phyloP scores from a whole-genome alignment of 768 basidiomycete genomes.

The Leccinum uliginosum region DNA sequence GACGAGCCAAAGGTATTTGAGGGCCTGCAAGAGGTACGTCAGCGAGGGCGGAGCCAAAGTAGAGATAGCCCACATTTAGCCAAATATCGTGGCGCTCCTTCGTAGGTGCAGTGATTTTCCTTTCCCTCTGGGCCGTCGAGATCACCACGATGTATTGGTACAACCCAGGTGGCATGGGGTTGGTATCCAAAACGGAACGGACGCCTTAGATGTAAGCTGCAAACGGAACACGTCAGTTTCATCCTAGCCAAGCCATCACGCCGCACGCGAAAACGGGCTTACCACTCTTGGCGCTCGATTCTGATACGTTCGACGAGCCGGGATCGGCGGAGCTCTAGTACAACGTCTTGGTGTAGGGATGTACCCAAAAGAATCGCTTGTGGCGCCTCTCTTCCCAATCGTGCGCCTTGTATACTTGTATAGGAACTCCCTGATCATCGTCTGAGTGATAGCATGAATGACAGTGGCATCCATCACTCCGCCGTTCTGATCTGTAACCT shows the following conservation, averaged over 20 bases:
- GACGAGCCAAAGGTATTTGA: conserved; percentile 88
- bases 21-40: conserved; percentile 52
- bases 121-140: conserved; percentile 90
- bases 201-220: conserved; percentile 92
- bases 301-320: conserved; percentile 79
- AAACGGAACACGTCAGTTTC: conserved; percentile 3
- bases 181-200: conserved; percentile 87
- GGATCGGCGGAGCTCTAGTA: conserved; percentile 98
- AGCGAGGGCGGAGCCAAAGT: conserved; percentile 9
- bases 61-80: conserved; percentile 63
- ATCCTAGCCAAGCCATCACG: conserved; percentile 3
- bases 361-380: conserved; percentile 99
- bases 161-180: conserved; percentile 92
- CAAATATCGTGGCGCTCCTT: conserved; percentile 97
- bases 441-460: conserved; percentile 98
- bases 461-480: conserved; percentile 80
- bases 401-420: conserved; percentile 93
- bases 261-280: conserved; percentile 33
- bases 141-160: conserved; percentile 92
- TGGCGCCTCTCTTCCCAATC: conserved; percentile 90
- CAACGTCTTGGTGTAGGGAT: conserved; percentile 95
- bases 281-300: conserved; percentile 97
- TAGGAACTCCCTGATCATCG: conserved; percentile 99
- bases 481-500: conserved; percentile 22
- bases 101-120: conserved; percentile 96